Percentiles rank a stretch among this genome's conserved stretches.
These are phyloP conservation scores for Tetrahymena malaccensis DNA, from an alignment of 73 alveolate species.

Conservation along the genomic window DNA sequence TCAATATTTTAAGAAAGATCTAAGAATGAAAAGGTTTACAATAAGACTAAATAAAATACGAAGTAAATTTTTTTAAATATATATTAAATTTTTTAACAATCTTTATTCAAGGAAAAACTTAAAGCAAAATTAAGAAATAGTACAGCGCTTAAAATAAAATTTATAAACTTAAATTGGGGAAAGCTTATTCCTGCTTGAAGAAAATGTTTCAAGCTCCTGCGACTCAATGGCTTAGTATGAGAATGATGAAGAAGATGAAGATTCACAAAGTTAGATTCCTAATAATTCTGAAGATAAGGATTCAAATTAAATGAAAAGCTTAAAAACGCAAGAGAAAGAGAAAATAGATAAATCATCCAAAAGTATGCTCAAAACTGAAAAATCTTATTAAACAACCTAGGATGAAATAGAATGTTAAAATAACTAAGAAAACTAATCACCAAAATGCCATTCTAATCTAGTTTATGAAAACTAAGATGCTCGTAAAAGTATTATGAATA, in stretches of 20 bases:
- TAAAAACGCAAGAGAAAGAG: neutral
- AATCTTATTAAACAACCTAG: no score
- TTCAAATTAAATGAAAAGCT: no score
- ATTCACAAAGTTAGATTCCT: neutral
- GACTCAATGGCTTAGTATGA: neutral
- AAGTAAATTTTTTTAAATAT: neutral
- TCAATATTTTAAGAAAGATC: neutral
- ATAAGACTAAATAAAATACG: neutral
- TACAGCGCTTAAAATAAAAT: neutral
- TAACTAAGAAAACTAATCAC: no score
- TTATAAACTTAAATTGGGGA: neutral
- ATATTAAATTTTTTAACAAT: no score
- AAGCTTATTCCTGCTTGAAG: neutral
- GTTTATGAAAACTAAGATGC: neutral
- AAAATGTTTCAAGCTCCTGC: neutral
- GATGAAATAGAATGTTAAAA: neutral
- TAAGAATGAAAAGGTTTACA: no score
- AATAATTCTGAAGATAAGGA: neutral
- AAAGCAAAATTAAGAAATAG: neutral
- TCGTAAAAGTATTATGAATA: no score
- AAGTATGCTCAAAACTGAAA: no score
- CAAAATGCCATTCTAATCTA: neutral
- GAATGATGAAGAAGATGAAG: neutral
- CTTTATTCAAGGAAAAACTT: neutral
- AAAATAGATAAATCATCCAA: no score